A percentile compares a stretch with the other conserved stretches of the same genome.
Conservation (phyloP, 805 yeast species). For the Debaryomyces maramus region DNA sequence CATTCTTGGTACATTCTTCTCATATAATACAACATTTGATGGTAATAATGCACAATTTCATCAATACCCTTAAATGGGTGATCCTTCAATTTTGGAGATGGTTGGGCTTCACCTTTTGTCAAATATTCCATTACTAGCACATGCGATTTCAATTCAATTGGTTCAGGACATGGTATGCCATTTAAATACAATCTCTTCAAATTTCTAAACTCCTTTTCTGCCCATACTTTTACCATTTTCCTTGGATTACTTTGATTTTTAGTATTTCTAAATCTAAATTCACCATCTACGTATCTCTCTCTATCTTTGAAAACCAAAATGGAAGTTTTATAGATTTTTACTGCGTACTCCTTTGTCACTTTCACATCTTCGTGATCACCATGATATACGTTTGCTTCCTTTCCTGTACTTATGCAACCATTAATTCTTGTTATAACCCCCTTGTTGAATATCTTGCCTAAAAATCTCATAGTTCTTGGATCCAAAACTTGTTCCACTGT, state of each 20-base stretch:
- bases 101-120: conserved; percentile 76
- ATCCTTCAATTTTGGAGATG: conserved; percentile 88
- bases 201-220: conserved; percentile 95
- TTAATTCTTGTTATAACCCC: conserved; percentile 83
- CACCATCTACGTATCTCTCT: conserved; percentile 95
- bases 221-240: conserved; percentile 98
- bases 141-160: conserved; percentile 83
- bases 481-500: conserved; percentile 96
- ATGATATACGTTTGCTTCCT: conserved; percentile 95
- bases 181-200: conserved; percentile 73
- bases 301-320: conserved; percentile 96
- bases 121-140: conserved; percentile 94
- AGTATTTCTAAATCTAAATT: conserved; percentile 83
- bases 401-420: conserved; percentile 95
- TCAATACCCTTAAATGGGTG: conserved; percentile 69
- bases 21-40: conserved; percentile 80
- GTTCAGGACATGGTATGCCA: conserved; percentile 94
- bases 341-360: conserved; percentile 63
- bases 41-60: conserved; percentile 66
- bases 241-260: conserved; percentile 89
- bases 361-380: conserved; percentile 68
- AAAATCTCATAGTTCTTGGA: conserved; percentile 85
- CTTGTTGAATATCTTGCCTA: conserved; percentile 76
- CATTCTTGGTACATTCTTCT: conserved; percentile 85
- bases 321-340: conserved; percentile 94